A percentile compares a stretch with the other conserved stretches of the same genome.
Conservation (phyloP, 1,284 basidiomycete genomes). For the Anthracocystis walkeri region DNA sequence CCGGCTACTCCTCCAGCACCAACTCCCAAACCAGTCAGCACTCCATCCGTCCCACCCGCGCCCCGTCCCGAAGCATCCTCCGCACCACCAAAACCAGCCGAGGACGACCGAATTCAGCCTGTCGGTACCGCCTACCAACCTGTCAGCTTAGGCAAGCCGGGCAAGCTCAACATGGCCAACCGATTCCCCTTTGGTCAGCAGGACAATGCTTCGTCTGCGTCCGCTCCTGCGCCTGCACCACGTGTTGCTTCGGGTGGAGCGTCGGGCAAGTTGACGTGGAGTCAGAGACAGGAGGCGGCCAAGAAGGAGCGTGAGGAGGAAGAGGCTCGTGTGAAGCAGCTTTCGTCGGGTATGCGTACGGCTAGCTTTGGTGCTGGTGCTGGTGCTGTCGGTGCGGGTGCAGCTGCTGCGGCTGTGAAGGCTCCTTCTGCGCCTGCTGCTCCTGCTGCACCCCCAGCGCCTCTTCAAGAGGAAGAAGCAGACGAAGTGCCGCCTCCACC, state of each 20-base stretch:
- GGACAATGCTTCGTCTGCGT: conserved; percentile 14
- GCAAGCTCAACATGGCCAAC: conserved; percentile 64
- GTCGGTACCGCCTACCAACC: conserved; percentile 68
- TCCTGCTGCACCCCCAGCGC: conserved; percentile 31
- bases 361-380: conserved; percentile 33
- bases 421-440: conserved; percentile 38
- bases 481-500: conserved; percentile 20
- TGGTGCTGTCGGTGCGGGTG: conserved; percentile 13
- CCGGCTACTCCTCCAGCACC: conserved; percentile 26
- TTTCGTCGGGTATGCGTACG: conserved; percentile 32
- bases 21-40: conserved; percentile 17
- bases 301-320: conserved; percentile 63
- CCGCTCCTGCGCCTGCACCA: conserved; percentile 37
- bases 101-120: conserved; percentile 65
- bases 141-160: conserved; percentile 64
- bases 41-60: conserved; percentile 26
- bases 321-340: conserved; percentile 41
- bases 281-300: conserved; percentile 65
- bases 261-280: conserved; percentile 66
- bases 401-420: conserved; percentile 10
- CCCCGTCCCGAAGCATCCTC: conserved; percentile 31
- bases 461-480: conserved; percentile 14
- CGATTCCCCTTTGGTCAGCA: conserved; percentile 64
- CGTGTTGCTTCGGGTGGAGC: conserved; percentile 47
- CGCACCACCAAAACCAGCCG: conserved; percentile 54